Conservation (phyloP, 768 basidiomycete genomes). For the Calocybe cyanea region DNA sequence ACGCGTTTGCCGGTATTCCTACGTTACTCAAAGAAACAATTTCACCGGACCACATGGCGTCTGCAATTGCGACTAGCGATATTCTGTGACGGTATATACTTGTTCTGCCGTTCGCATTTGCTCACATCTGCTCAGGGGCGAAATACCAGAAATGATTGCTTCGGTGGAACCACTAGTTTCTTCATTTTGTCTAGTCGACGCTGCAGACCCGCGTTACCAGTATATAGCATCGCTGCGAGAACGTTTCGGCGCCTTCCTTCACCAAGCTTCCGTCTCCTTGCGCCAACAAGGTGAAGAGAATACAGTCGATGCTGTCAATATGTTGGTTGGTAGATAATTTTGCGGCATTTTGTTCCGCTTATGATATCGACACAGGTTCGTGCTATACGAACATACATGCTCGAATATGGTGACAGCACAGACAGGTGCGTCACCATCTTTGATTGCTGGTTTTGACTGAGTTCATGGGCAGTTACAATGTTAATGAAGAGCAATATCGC, state of each 20-base stretch:
- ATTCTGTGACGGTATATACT: slow-evolving; percentile 45
- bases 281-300: slow-evolving; percentile 76
- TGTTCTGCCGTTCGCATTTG: slow-evolving; percentile 6
- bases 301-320: slow-evolving; percentile 76
- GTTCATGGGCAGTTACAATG: slow-evolving; percentile 40
- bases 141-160: slow-evolving; percentile 76
- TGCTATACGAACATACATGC: slow-evolving; percentile 66
- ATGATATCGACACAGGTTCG: slow-evolving; percentile 40
- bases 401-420: slow-evolving; percentile 71
- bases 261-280: slow-evolving; percentile 63
- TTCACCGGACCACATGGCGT: slow-evolving; percentile 42
- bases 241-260: slow-evolving; percentile 68
- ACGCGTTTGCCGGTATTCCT: slow-evolving; percentile 72
- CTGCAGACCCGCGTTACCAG: slow-evolving; percentile 58
- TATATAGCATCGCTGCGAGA: slow-evolving; percentile 53
- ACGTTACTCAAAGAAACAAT: slow-evolving; percentile 56
- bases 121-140: slow-evolving; percentile 40
- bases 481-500: slow-evolving; percentile 54
- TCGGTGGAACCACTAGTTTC: slow-evolving; percentile 56
- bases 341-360: background rate
- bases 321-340: slow-evolving; percentile 44
- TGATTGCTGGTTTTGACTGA: background rate
- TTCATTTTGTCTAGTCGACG: slow-evolving; percentile 66
- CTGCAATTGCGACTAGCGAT: slow-evolving; percentile 51
- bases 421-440: slow-evolving; percentile 35